phyloP scores from a whole-genome alignment of 306 rosid genomes.

The Vigna reflexopilosa region DNA sequence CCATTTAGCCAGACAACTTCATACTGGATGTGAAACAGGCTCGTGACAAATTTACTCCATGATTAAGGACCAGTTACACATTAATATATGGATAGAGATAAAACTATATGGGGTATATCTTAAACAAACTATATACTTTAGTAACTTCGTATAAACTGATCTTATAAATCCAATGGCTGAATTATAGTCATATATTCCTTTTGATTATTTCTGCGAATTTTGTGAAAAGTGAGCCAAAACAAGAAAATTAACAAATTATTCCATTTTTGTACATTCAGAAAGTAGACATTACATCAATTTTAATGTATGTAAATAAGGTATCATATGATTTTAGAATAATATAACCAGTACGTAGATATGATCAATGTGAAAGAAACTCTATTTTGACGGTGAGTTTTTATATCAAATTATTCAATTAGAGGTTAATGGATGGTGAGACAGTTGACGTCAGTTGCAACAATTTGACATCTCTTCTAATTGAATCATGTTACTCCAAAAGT shows the following conservation, averaged over 20 bases:
- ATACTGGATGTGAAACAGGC: not conserved
- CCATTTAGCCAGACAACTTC: conserved; percentile 4
- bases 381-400: not conserved
- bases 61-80: not conserved
- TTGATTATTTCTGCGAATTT: not conserved
- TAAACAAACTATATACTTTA: not conserved
- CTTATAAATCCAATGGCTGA: not conserved
- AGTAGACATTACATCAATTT: not conserved
- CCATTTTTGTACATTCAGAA: not conserved
- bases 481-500: no score
- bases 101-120: not conserved
- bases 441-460: no score
- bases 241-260: not conserved
- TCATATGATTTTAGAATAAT: not conserved
- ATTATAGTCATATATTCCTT: not conserved
- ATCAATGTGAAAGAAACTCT: not conserved
- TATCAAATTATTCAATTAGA: no score
- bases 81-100: not conserved
- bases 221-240: not conserved
- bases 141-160: not conserved
- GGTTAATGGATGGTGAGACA: no score
- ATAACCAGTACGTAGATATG: not conserved
- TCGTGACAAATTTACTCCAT: conserved; percentile 14
- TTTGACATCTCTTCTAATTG: no score
- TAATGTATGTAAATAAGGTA: not conserved